Conservation (phyloP, 2,329 filamentous ascomycete species). For the Coniochaeta prunicola region DNA sequence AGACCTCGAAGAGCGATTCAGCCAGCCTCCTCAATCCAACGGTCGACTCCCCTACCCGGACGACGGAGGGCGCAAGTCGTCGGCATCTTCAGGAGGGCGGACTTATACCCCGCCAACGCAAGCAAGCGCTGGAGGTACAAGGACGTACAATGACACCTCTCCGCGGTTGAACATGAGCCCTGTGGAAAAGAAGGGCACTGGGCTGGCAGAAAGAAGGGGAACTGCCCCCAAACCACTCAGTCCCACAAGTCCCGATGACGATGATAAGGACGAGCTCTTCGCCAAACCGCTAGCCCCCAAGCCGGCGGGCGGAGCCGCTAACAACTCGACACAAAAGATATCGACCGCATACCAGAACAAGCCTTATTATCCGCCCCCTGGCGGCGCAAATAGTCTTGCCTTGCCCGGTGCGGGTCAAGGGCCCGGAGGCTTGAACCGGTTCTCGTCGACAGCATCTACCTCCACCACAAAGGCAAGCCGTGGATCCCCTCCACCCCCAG, state of each 20-base stretch:
- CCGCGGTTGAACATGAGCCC: conserved; percentile 49
- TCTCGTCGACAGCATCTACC: conserved; percentile 79
- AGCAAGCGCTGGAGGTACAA: background rate
- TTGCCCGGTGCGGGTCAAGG: background rate
- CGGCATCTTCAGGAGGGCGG: conserved; percentile 20
- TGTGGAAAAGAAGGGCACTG: conserved; percentile 50
- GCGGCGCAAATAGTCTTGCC: conserved; percentile 10
- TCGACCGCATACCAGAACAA: conserved; percentile 45
- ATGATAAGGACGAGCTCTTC: conserved; percentile 74
- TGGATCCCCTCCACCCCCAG: conserved; percentile 89
- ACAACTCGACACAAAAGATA: conserved; percentile 17
- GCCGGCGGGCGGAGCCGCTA: conserved; percentile 12
- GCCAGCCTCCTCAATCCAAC: conserved; percentile 30
- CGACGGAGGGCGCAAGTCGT: conserved; percentile 29
- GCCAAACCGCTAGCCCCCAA: conserved; percentile 49
- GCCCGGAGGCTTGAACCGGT: conserved; percentile 44
- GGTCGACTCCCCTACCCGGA: conserved; percentile 35
- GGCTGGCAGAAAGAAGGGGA: conserved; percentile 74
- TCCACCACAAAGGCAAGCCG: conserved; percentile 88
- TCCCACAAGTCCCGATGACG: conserved; percentile 69
- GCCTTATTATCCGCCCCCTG: conserved; percentile 55
- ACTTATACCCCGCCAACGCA: conserved; percentile 24
- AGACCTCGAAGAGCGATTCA: conserved; percentile 47
- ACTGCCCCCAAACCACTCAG: conserved; percentile 78
- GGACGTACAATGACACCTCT: conserved; percentile 39